phyloP scores from a whole-genome alignment of 306 rosid genomes.

The Ormosia semicastrata region DNA sequence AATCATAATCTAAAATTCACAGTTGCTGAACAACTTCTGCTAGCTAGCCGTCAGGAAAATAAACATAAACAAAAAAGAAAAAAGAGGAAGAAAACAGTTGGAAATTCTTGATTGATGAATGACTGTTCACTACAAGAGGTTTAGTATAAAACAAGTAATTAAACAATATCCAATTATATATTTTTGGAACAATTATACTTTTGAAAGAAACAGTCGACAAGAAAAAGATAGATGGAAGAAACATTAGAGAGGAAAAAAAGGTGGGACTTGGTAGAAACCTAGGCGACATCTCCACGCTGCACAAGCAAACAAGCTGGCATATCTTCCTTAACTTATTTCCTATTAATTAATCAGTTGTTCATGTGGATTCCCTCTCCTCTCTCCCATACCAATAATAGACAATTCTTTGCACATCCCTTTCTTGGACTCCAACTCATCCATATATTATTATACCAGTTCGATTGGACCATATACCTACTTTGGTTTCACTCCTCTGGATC shows the following conservation, averaged over 20 bases:
- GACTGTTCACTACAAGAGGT: background rate
- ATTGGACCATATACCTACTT: conserved; percentile 38
- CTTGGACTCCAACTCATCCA: conserved; percentile 44
- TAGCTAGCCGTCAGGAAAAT: background rate
- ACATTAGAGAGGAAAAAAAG: conserved; percentile 1
- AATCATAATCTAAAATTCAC: background rate
- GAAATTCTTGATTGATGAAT: conserved; percentile 8
- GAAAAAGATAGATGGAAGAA: background rate
- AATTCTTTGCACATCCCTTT: conserved; percentile 36
- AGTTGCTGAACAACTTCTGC: background rate
- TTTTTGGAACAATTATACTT: background rate
- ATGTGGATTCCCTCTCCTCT: conserved; percentile 58
- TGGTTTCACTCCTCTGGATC: conserved; percentile 29
- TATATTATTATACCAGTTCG: conserved; percentile 23
- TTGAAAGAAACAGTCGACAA: background rate
- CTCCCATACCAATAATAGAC: conserved; percentile 35
- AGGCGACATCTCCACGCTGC: conserved; percentile 52
- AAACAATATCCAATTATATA: background rate
- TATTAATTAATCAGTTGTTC: conserved; percentile 38
- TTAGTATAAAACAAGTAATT: conserved; percentile 7
- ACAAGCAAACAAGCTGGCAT: conserved; percentile 59
- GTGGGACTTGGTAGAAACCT: conserved; percentile 29
- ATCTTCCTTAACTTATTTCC: conserved; percentile 41
- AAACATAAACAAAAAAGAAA: background rate
- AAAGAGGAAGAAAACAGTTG: background rate